Evolutionary conservation across 2,329 filamentous ascomycete species (phyloP), one percentile per base, ranked within the genome.

Genomic region (Fusarium virguliforme): DNA sequence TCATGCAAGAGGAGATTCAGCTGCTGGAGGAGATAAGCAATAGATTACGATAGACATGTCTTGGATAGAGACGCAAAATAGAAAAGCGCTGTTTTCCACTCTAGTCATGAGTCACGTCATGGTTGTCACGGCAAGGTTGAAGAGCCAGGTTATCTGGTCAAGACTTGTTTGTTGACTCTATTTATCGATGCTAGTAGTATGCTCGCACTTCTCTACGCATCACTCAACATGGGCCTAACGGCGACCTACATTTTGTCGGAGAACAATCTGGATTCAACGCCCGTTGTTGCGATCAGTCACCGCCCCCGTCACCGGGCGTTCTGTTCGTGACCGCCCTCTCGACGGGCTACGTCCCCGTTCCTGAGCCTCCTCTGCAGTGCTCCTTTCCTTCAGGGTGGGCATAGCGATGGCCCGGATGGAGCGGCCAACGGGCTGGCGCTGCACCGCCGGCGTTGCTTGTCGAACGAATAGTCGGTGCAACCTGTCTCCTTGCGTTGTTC

Each of bases 1-100:
- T 83, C 22, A 80, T 77, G 60, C 81, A 79, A 15, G 81, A 83
- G 22, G 81, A 83, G 71, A 60, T 76, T 22, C 74, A 79, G 55
- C 58, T 81, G 10, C 61, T 83, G 34, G 80, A 83, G 68, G 77
- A 76, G 22, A 73, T 83, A 65, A 76, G 78, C 51, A 78, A 78
- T 38, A 72, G 80, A 24, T 64, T 82, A 18, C 18, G 2, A 40
- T 82, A 70, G 62, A 63, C 15, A 28, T 18, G 43, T 48, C 26
- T 30, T 48, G 26, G 43, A 48, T 48, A 35, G 18, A 30, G 26
- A 30, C 26, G 22, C 7, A 4, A n/a, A 48, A 48, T 48, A 48
- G 26, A 48, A 41, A 48, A 48, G 43, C 43, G 26, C 0, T 48
- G 43, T 48, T 48, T 48, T 30, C 8, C 26, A 22, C 3, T 8